phyloP scores from a whole-genome alignment of 1,284 basidiomycete species.

The Coriolopsis trogii region DNA sequence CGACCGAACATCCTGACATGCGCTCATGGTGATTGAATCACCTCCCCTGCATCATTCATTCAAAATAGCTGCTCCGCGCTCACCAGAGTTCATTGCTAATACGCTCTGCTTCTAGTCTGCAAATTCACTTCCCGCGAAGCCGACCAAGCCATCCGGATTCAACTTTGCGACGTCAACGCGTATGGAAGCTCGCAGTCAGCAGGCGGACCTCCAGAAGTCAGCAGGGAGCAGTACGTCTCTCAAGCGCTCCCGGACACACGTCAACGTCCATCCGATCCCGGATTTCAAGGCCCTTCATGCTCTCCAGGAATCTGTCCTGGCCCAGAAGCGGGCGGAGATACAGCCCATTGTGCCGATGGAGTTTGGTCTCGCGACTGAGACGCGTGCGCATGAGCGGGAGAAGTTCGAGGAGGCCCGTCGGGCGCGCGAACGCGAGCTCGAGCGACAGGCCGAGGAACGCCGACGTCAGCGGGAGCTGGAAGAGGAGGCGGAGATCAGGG shows the following conservation, averaged over 20 bases:
- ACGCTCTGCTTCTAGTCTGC: slow-evolving; percentile 20
- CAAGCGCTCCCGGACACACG: slow-evolving; percentile 13
- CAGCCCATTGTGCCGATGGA: slow-evolving; percentile 49
- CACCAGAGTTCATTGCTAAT: slow-evolving; percentile 15
- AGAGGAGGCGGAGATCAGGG: slow-evolving; percentile 59
- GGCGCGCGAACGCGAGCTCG: slow-evolving; percentile 56
- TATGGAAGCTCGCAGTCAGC: slow-evolving; percentile 39
- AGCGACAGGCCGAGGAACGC: slow-evolving; percentile 44
- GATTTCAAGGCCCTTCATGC: slow-evolving; percentile 59
- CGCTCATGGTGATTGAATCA: not conserved
- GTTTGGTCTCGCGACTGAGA: slow-evolving; percentile 53
- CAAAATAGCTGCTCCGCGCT: slow-evolving; percentile 12
- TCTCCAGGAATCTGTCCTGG: slow-evolving; percentile 45
- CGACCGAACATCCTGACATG: too few relatives aligned
- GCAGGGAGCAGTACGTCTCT: slow-evolving; percentile 14
- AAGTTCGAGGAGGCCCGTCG: slow-evolving; percentile 61
- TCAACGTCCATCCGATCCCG: slow-evolving; percentile 41
- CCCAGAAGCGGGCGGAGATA: slow-evolving; percentile 47
- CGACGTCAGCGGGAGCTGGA: slow-evolving; percentile 48
- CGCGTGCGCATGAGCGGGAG: slow-evolving; percentile 59
- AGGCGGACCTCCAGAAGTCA: slow-evolving; percentile 26
- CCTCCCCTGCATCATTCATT: too few relatives aligned
- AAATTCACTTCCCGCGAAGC: slow-evolving; percentile 39
- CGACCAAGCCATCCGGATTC: slow-evolving; percentile 53
- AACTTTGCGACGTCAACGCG: slow-evolving; percentile 51